Evolutionary conservation across 1,284 basidiomycete genomes (phyloP), one percentile per base, ranked within the genome.

Genomic region (Cerioporus squamosus): DNA sequence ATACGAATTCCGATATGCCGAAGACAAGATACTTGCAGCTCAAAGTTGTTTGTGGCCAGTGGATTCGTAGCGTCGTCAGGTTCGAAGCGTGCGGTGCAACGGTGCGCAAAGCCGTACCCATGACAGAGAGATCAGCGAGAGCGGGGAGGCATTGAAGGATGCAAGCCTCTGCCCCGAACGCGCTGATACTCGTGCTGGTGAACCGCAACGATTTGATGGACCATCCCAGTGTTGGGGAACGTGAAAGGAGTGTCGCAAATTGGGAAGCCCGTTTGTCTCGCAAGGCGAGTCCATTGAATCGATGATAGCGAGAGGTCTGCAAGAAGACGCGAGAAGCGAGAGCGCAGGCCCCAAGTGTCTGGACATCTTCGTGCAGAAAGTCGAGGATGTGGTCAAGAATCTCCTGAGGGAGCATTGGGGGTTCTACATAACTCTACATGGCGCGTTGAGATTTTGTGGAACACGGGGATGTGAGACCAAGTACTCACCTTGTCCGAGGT

Each of bases 251-350:
- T 2, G 39, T 22, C 6, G 44, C 8, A 18, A 58, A 31, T 15
- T 12, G n/a, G 46, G 5, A 42, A 43, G 3, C 45, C 14, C 2
- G 39, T 10, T 5, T 9, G 36, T 44, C 8, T 36, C n/a, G 39
- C 1, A 54, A n/a, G 24, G 31, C 45, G 24, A 73, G 54, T 20
- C 59, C 63, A 36, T 67, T 60, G 66, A 77, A 77, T 44, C 77
- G 69, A 61, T 76, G 73, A 52, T 67, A 71, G 8, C 74, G 72
- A 22, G 74, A 61, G 18, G 73, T 58, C 2, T 70, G 70, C 17
- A 73, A 62, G 72, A 75, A 75, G 6, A 65, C 52, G 51, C 71
- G 72, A 63, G 70, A 74, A n/a, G 74, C 72, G 7, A 76, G 64
- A 33, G 71, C 72, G 58, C 75, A 77, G 0, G 70, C 53, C 49